phyloP scores from a whole-genome alignment of 2,329 filamentous ascomycete species.

The Sclerotinia spermophila region DNA sequence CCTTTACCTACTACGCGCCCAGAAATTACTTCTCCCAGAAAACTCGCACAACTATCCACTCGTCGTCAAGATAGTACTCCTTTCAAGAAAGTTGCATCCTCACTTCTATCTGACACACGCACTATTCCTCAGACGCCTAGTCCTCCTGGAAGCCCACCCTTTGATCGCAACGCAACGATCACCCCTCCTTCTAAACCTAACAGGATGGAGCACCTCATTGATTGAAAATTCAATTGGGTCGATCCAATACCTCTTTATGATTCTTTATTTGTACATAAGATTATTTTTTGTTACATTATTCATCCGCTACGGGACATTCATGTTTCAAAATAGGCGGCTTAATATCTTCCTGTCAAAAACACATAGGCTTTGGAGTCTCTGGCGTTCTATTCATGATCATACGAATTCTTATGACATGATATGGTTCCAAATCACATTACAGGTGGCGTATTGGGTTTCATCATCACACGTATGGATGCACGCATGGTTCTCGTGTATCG shows the following conservation, averaged over 20 bases:
- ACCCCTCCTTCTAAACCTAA: slow-evolving; percentile 2
- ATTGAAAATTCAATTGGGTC: neutral
- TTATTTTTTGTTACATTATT: slow-evolving; percentile 3
- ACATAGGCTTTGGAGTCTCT: slow-evolving; percentile 1
- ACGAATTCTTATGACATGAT: slow-evolving; percentile 8
- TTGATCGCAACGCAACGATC: slow-evolving; percentile 6
- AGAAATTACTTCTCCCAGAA: slow-evolving; percentile 14
- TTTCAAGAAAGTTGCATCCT: neutral
- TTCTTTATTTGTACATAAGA: slow-evolving; percentile 10
- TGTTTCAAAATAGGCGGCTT: neutral
- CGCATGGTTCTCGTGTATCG: neutral
- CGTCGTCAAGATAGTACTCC: neutral
- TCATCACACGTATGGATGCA: neutral
- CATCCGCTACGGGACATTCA: neutral
- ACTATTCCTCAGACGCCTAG: neutral
- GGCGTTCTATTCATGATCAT: slow-evolving; percentile 17
- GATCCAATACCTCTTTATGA: neutral
- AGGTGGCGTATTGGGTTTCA: slow-evolving; percentile 12
- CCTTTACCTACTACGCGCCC: slow-evolving; percentile 2
- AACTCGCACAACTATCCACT: neutral
- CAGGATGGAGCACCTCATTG: neutral
- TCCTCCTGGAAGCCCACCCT: neutral
- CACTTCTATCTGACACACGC: neutral
- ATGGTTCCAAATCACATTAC: slow-evolving; percentile 8
- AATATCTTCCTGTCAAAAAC: neutral